These are phyloP conservation scores for Excoecaria cochinchinensis DNA, from an alignment of 345 rosid genomes.

Conservation along the genomic window DNA sequence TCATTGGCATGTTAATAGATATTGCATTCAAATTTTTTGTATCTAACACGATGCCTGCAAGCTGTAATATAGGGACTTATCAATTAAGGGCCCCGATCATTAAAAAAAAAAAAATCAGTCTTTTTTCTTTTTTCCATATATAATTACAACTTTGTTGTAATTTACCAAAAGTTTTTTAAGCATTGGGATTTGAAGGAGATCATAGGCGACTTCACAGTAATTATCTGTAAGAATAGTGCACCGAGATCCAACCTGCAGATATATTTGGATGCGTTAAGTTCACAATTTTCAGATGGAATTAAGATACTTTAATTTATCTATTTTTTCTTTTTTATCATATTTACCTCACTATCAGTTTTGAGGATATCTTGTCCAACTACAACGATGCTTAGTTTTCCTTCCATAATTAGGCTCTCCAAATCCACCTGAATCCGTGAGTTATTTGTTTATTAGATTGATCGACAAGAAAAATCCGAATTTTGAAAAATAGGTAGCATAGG, in stretches of 20 bases:
- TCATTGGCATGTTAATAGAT: slow-evolving; percentile 19
- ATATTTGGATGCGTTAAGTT: neutral
- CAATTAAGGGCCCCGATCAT: slow-evolving; percentile 7
- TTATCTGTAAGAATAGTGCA: slow-evolving; percentile 66
- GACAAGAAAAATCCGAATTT: too few species aligned
- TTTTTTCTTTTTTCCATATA: too few species aligned
- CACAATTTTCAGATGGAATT: neutral
- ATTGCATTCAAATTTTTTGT: slow-evolving; percentile 44
- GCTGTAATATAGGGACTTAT: slow-evolving; percentile 35
- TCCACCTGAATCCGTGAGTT: slow-evolving; percentile 41
- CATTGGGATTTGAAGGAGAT: slow-evolving; percentile 47
- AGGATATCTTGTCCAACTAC: slow-evolving; percentile 63
- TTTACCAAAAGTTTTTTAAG: slow-evolving; percentile 56
- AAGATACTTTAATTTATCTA: neutral
- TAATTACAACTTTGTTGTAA: neutral
- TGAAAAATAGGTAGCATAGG: neutral
- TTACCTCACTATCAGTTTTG: slow-evolving; percentile 45
- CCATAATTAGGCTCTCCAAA: slow-evolving; percentile 59
- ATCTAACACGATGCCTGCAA: slow-evolving; percentile 62
- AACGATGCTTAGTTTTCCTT: slow-evolving; percentile 45
- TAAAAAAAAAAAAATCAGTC: neutral
- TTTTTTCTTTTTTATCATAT: neutral
- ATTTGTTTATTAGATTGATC: too few species aligned
- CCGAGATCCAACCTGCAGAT: slow-evolving; percentile 30
- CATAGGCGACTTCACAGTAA: slow-evolving; percentile 69